A percentile compares a stretch with the other conserved stretches of the same genome.
These are phyloP conservation scores for Hanseniaspora mollemarum DNA, from an alignment of 805 yeast genomes.

Conservation along the genomic window DNA sequence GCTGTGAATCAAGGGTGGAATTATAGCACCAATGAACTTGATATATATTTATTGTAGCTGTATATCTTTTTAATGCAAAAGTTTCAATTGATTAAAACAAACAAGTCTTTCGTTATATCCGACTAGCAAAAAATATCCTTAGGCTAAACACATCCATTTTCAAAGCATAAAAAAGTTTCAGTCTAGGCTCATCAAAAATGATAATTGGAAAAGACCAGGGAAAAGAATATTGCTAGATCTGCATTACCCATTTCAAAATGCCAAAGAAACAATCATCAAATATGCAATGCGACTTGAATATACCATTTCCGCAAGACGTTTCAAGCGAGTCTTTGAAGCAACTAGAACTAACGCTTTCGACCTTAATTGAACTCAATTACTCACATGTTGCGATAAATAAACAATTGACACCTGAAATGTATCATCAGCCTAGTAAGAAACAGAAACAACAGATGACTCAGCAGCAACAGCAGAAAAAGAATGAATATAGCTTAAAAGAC, in stretches of 20 bases:
- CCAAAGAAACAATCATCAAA: neutral
- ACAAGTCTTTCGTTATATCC: neutral
- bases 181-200: too few species aligned
- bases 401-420: slow-evolving; percentile 41
- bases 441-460: slow-evolving; percentile 27
- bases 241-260: neutral
- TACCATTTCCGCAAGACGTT: slow-evolving; percentile 53
- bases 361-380: slow-evolving; percentile 54
- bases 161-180: too few species aligned
- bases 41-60: neutral
- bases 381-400: slow-evolving; percentile 68
- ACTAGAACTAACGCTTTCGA: slow-evolving; percentile 41
- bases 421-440: slow-evolving; percentile 44
- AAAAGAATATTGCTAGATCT: neutral
- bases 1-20: slow-evolving; percentile 48
- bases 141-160: too few species aligned
- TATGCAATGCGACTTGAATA: slow-evolving; percentile 56
- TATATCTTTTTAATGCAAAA: too few species aligned
- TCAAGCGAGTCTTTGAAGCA: slow-evolving; percentile 32
- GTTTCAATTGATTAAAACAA: too few species aligned
- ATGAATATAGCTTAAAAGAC: slow-evolving; percentile 3
- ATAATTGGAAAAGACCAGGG: too few species aligned
- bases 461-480: slow-evolving; percentile 19
- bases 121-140: neutral
- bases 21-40: neutral